A percentile compares a stretch with the other conserved stretches of the same genome.
phyloP scores from a whole-genome alignment of 176 grass and related monocot genomes.

The Phoenix roebelenii region DNA sequence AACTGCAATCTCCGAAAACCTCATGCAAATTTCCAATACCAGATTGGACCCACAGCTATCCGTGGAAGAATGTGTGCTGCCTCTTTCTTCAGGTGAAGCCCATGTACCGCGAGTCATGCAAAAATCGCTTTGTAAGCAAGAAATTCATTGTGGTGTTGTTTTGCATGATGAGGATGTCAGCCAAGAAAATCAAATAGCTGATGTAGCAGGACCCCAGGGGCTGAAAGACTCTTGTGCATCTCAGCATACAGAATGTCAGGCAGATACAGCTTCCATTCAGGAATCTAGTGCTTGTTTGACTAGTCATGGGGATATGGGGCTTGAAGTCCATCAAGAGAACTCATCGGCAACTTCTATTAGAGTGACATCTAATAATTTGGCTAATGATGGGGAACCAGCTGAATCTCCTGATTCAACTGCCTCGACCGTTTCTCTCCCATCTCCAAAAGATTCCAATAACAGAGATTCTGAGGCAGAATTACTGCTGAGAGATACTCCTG shows the following conservation, averaged over 20 bases:
- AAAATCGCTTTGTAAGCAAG: slow-evolving; percentile 28
- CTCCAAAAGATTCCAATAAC: slow-evolving; percentile 21
- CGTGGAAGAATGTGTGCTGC: background rate
- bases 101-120: slow-evolving; percentile 17
- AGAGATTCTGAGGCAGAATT: slow-evolving; percentile 17
- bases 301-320: slow-evolving; percentile 22
- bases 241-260: slow-evolving; percentile 14
- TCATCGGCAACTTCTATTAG: slow-evolving; percentile 32
- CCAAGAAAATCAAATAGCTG: slow-evolving; percentile 12
- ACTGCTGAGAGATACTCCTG: background rate
- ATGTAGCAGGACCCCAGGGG: background rate
- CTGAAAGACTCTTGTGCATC: background rate
- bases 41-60: background rate
- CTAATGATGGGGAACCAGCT: slow-evolving; percentile 12
- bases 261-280: slow-evolving; percentile 26
- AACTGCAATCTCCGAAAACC: slow-evolving; percentile 28
- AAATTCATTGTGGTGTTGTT: slow-evolving; percentile 14
- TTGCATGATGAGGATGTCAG: slow-evolving; percentile 22
- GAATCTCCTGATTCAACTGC: slow-evolving; percentile 2
- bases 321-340: slow-evolving; percentile 8
- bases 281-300: slow-evolving; percentile 39
- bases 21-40: background rate
- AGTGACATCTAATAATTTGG: slow-evolving; percentile 46
- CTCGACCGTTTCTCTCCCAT: slow-evolving; percentile 16
- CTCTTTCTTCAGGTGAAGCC: slow-evolving; percentile 14